Evolutionary conservation across 2,329 filamentous ascomycete genomes (phyloP).

Genomic region (Colletotrichum spaethianum): DNA sequence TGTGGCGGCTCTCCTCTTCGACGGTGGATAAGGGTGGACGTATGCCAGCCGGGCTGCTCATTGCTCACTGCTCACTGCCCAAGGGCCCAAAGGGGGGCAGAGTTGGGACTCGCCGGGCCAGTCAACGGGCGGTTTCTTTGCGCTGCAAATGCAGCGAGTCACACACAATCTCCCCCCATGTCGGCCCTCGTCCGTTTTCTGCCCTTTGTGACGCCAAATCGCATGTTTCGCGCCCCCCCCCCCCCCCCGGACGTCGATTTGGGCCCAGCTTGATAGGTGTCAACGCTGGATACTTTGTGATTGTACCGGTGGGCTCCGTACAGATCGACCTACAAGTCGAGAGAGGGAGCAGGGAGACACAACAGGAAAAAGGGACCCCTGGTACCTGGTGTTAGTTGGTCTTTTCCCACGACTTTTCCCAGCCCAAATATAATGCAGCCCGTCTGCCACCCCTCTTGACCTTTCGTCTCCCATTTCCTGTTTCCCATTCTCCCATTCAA

Average conservation of each 20-base stretch:
- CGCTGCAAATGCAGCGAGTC: constrained; percentile 10
- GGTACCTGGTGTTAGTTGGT: constrained; percentile 13
- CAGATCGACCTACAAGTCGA: constrained; percentile 12
- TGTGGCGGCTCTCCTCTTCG: constrained; percentile 29
- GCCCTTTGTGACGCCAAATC: constrained; percentile 40
- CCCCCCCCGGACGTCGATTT: constrained; percentile 27
- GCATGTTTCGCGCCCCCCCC: constrained; percentile 34
- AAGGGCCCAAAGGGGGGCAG: neutral
- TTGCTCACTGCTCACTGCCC: neutral
- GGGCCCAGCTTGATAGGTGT: constrained; percentile 21
- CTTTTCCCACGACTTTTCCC: constrained; percentile 3
- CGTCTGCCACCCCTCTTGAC: constrained; percentile 22
- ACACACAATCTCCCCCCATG: constrained; percentile 34
- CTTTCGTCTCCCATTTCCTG: neutral
- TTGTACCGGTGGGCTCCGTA: constrained; percentile 22
- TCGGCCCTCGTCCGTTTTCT: constrained; percentile 38
- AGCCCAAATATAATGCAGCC: constrained; percentile 36
- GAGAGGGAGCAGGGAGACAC: neutral
- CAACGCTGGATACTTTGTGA: neutral
- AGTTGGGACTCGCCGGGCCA: neutral
- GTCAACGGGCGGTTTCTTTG: constrained; percentile 15
- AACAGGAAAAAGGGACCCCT: constrained; percentile 7
- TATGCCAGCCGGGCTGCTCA: constrained; percentile 24
- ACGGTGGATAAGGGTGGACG: constrained; percentile 16
- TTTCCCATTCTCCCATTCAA: constrained; percentile 22